Evolutionary conservation across 495 filamentous ascomycete species (phyloP), one percentile per base, ranked within the genome.

Genomic region (Penicillium ochrochloron): DNA sequence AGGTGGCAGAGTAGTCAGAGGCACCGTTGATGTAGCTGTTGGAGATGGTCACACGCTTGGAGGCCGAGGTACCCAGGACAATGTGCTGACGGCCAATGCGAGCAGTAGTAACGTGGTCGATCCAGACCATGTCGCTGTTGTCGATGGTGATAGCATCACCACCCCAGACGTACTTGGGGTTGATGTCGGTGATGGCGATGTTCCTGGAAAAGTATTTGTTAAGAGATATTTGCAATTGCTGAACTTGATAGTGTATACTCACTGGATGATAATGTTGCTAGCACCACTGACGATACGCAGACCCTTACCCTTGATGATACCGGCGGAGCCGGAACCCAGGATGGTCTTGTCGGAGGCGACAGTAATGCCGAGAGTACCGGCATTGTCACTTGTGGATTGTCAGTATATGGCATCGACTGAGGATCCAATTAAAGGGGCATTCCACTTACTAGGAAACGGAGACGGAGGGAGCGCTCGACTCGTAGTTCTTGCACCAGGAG

Each of bases 151-250:
- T 81, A 33, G 74, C 80, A 57, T 83, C 80, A 55, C 80, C 80
- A 63, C 80, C 80, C 80, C 79, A 83, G 66, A 83, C 79, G 70
- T 83, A 83, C 57, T 81, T 64, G 62, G 79, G 73, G 74, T 83
- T 82, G 57, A 83, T 72, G 51, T 83, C 75, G 41, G 80, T 81
- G 63, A 83, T 70, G 52, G 76, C 77, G 58, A 83, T 77, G 70
- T 83, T 83, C 63, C 72, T 77, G 23, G 15, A 34, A 4, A 11
- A 5, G 11, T 23, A 25, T 8, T 19, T 59, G 52, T 59, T 21
- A 50, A 54, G 23, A 10, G 34, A 35, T 14, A 31, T 19, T 33
- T 1, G 21, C 52, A 11, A 23, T 31, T 29, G 44, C 33, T 29
- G 19, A 9, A 31, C 12, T 3, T 5, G 31, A 31, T 0, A 9